Base-by-base conservation (phyloP, 495 filamentous ascomycete species). In the Neurospora sp. region DNA sequence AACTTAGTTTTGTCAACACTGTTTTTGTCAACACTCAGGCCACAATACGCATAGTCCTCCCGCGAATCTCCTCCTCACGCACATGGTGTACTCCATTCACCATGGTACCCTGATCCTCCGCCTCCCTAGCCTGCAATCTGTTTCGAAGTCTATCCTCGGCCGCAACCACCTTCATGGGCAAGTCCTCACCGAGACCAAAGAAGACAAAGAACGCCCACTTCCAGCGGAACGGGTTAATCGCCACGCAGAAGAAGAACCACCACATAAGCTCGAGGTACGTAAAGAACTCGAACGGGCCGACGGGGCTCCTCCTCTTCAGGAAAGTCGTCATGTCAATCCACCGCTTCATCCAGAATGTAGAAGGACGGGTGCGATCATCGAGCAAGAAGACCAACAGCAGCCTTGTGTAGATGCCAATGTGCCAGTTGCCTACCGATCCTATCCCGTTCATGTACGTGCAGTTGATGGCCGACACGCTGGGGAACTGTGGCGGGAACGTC, bases 241-340 rank as follows among this genome's bases (percentile, higher is more conserved):
- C 83, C 48, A 95, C 86, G 66, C 89, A 90, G 78, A 95, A 96
- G 0, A 89, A 81, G 76, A 94, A 95, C 93, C 93, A 97, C 84
- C 92, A 96, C 12, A 93, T 77, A 70, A 97, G 82, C 79, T 97
- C 93, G 1, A 90, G 85, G 76, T 97, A 96, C 0, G 93, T 96
- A 79, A 96, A 95, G 84, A 97, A 94, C 76, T 94, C 92, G 77
- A 94, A 94, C 0, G 92, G 91, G 3, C 86, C 87, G 0, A 90
- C 91, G 0, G 93, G 92, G 0, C 91, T 87, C 27, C 86, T 82
- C 6, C 76, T 76, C 82, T 97, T 97, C 77, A 96, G 82, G 41
- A 88, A 78, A n/a, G 88, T 85, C 9, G 93, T 97, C 85, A 95
- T 91, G 77, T 92, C 90, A 76, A 97, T 93, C 93, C 93, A 97